phyloP scores from a whole-genome alignment of 768 basidiomycete genomes.

The Pleurotus cornucopiae region DNA sequence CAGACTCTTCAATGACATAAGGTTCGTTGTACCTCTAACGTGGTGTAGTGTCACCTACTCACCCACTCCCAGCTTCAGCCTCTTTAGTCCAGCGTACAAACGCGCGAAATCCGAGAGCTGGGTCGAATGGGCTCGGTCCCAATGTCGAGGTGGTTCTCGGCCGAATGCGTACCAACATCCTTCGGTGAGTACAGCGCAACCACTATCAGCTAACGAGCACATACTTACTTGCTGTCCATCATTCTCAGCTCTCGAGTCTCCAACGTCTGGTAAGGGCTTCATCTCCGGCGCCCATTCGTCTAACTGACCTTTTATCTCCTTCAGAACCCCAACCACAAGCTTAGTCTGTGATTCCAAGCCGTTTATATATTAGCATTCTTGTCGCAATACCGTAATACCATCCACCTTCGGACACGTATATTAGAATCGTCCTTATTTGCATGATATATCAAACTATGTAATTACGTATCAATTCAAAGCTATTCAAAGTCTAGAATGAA shows the following conservation, averaged over 20 bases:
- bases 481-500: no score
- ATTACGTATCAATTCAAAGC: no score
- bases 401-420: no score
- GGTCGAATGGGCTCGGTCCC: background rate
- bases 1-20: background rate
- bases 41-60: no score
- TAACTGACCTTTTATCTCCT: background rate
- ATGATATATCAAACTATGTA: no score
- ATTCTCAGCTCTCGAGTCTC: background rate
- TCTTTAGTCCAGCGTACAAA: background rate
- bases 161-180: background rate
- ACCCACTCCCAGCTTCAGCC: no score
- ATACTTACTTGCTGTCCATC: background rate
- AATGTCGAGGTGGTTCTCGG: no score
- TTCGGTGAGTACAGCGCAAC: background rate
- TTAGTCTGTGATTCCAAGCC: background rate
- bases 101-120: background rate
- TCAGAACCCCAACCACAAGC: background rate
- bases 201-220: background rate
- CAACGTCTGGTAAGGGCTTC: background rate
- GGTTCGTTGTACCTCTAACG: background rate
- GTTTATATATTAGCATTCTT: no score
- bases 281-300: no score
- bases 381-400: no score
- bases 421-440: no score